These are phyloP conservation scores for Handroanthus guayacan DNA, from an alignment of 257 asterid species.

Conservation along the genomic window DNA sequence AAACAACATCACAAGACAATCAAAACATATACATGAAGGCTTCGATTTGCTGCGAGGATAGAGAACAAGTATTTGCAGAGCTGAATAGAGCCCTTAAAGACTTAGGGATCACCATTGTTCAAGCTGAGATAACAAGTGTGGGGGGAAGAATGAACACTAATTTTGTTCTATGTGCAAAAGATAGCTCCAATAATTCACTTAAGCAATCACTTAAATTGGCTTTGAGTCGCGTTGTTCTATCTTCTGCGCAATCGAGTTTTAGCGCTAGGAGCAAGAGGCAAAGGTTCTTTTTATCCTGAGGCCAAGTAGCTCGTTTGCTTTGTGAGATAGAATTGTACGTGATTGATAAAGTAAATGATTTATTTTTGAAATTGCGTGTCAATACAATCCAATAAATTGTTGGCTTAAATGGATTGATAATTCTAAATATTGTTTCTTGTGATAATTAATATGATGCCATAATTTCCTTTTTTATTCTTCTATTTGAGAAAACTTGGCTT, in stretches of 20 bases:
- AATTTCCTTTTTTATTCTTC: too few relatives aligned
- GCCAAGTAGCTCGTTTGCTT: too few relatives aligned
- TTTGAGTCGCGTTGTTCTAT: slow-evolving; percentile 56
- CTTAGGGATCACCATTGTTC: slow-evolving; percentile 46
- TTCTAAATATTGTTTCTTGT: too few relatives aligned
- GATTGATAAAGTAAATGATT: too few relatives aligned
- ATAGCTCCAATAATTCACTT: slow-evolving; percentile 34
- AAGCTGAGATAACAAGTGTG: slow-evolving; percentile 66
- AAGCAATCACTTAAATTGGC: slow-evolving; percentile 58
- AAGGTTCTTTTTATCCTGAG: slow-evolving; percentile 58
- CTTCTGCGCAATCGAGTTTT: slow-evolving; percentile 49
- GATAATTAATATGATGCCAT: too few relatives aligned
- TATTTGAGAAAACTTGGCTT: too few relatives aligned
- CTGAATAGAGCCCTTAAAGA: slow-evolving; percentile 59
- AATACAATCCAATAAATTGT: too few relatives aligned
- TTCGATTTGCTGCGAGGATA: slow-evolving; percentile 75
- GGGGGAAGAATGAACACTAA: slow-evolving; percentile 71
- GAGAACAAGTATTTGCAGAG: slow-evolving; percentile 73
- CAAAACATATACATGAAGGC: slow-evolving; percentile 51
- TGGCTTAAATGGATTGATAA: too few relatives aligned
- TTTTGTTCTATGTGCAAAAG: slow-evolving; percentile 48
- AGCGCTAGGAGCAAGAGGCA: slow-evolving; percentile 80
- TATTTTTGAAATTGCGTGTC: too few relatives aligned
- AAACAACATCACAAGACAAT: slow-evolving; percentile 1
- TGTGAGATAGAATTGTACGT: too few relatives aligned